Evolutionary conservation across 2,329 filamentous ascomycete species (phyloP), one percentile per base, ranked within the genome.

Genomic region (Aureobasidium lini): DNA sequence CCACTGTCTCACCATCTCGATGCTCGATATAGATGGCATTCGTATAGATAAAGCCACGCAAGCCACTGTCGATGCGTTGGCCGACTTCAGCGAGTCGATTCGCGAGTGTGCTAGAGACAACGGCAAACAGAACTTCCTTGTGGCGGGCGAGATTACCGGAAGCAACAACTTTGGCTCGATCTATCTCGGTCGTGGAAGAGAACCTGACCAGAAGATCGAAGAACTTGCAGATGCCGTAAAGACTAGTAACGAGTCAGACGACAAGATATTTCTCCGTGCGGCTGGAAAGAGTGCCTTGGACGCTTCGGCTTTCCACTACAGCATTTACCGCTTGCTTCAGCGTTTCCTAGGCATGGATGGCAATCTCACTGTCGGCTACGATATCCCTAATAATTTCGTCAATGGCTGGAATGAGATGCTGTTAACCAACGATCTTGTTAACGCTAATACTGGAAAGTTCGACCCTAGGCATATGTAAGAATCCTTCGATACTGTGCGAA

Each of bases 41-140:
- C 80, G 84, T 57, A 84, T 85, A 70, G 84, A 87, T 70, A 87
- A 87, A 69, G 84, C 83, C 2, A 80, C 82, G 10, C 84, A 86
- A 66, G 78, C 82, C 10, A 85, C 84, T 0, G 77, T 85, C 6
- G 84, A 86, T 66, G 78, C 83, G 1, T 75, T 84, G 60, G 83
- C 77, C 4, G 77, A 81, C 46, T 86, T 82, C 68, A 83, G 81
- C 23, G 71, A 76, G 18, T 76, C 77, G 7, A 80, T 85, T 65
- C 76, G 84, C 36, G 72, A 79, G 39, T 87, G 84, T 67, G 84
- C 84, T 11, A 69, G 71, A 10, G 68, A 71, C n/a, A 73, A 80
- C 40, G 81, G 81, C 37, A 87, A 87, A 68, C 66, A 79, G 0
- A 86, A 87, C 66, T 87, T 87, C 67, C 82, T 85, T 66, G 74